These are phyloP conservation scores for Botryotinia calthae DNA, from an alignment of 2,329 filamentous ascomycete genomes.

Conservation along the genomic window DNA sequence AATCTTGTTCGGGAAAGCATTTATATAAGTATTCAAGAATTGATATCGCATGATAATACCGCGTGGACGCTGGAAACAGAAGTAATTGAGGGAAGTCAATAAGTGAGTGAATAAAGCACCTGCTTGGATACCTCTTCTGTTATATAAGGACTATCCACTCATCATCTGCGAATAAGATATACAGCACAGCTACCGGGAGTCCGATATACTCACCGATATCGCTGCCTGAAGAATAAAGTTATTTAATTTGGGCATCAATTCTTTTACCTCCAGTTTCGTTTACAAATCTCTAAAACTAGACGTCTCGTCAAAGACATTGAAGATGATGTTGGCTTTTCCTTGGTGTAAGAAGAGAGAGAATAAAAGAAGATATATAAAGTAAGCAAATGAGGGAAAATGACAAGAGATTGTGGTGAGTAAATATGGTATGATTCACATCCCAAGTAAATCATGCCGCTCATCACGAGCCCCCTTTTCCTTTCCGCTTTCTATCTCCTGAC, in stretches of 20 bases:
- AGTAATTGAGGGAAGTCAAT: not conserved
- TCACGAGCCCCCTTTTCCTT: too few species aligned
- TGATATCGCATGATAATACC: not conserved
- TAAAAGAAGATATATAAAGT: not conserved
- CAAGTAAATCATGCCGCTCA: accelerated
- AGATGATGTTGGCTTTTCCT: not conserved
- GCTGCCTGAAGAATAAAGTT: too few species aligned
- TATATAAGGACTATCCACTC: not conserved
- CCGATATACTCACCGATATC: not conserved
- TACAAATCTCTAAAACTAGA: accelerated
- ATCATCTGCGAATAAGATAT: not conserved
- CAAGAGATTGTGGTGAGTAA: too few species aligned
- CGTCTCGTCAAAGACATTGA: not conserved
- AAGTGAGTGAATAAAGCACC: not conserved
- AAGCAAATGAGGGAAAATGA: too few species aligned
- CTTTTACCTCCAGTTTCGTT: not conserved
- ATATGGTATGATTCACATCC: not conserved
- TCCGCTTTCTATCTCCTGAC: not conserved
- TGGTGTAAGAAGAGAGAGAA: not conserved
- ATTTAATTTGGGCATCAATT: too few species aligned
- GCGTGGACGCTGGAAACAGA: not conserved
- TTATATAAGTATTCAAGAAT: not conserved
- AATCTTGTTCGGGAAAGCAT: not conserved
- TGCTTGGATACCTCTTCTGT: not conserved
- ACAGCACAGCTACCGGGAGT: not conserved